phyloP scores from a whole-genome alignment of 2,329 filamentous ascomycete species.

The Nothopassalora personata region DNA sequence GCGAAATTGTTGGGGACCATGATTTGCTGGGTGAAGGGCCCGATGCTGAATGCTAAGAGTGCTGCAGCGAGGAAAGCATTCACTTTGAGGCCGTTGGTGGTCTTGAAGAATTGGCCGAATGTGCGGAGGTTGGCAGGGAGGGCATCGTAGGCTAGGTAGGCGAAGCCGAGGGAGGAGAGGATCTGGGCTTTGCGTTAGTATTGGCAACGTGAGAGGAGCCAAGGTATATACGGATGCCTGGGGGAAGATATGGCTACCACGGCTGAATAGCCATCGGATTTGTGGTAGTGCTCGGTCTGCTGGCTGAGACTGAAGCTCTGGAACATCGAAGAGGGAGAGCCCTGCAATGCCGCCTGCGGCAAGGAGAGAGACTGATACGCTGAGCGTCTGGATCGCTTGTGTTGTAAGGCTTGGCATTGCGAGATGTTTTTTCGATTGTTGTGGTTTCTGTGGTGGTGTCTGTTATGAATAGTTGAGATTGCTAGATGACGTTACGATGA shows the following conservation, averaged over 20 bases:
- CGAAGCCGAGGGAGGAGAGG: constrained; percentile 21
- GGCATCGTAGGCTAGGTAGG: constrained; percentile 22
- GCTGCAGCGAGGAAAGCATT: constrained; percentile 23
- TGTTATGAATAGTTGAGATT: not conserved
- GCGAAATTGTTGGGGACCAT: constrained; percentile 29
- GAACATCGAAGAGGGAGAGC: constrained; percentile 24
- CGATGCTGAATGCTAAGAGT: constrained; percentile 22
- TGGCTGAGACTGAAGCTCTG: constrained; percentile 24
- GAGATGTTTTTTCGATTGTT: not conserved
- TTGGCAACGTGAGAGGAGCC: not conserved
- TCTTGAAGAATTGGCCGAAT: constrained; percentile 13
- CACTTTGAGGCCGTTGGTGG: constrained; percentile 14
- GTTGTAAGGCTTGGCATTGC: not conserved
- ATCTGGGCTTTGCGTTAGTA: constrained; percentile 3
- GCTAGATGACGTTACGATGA: not conserved
- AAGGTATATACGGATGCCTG: constrained; percentile 10
- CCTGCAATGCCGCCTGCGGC: constrained; percentile 24
- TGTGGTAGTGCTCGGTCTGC: constrained; percentile 23
- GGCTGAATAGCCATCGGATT: constrained; percentile 25
- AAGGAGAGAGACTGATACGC: constrained; percentile 22
- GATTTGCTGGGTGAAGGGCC: constrained; percentile 16
- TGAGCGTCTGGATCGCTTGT: constrained; percentile 10
- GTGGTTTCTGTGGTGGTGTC: not conserved
- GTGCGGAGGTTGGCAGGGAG: constrained; percentile 12
- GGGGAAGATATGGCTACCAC: constrained; percentile 27